phyloP scores from a whole-genome alignment of 768 basidiomycete species.

The Stropharia rugosoannulata region DNA sequence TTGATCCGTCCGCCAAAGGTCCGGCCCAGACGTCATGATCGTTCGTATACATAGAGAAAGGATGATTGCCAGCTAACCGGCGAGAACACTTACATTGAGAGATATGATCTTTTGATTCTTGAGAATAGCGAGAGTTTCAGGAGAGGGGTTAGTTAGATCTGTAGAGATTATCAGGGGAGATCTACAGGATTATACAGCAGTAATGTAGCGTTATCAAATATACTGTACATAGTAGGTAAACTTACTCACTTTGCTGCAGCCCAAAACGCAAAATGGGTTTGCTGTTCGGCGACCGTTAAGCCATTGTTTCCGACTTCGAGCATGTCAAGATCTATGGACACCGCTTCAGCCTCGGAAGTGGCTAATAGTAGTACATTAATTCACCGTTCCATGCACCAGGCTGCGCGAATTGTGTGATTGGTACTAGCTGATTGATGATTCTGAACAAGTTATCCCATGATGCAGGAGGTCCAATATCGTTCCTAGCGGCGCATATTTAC shows the following conservation, averaged over 20 bases:
- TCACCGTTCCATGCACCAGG: slow-evolving; percentile 43
- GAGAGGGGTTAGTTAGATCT: slow-evolving; percentile 33
- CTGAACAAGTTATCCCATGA: slow-evolving; percentile 48
- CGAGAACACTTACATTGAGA: slow-evolving; percentile 33
- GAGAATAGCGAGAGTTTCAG: slow-evolving; percentile 34
- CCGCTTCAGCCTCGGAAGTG: background rate
- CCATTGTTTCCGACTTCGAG: slow-evolving; percentile 51
- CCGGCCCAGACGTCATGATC: slow-evolving; percentile 51
- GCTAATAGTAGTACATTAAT: background rate
- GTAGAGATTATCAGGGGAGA: slow-evolving; percentile 46
- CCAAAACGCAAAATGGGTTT: slow-evolving; percentile 54
- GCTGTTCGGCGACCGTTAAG: slow-evolving; percentile 39
- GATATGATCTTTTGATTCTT: slow-evolving; percentile 42
- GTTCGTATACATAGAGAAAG: slow-evolving; percentile 29
- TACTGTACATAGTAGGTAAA: background rate
- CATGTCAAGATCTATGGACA: slow-evolving; percentile 44
- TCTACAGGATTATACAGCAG: slow-evolving; percentile 14
- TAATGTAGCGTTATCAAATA: background rate
- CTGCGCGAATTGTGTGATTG: slow-evolving; percentile 46
- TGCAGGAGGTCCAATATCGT: slow-evolving; percentile 45
- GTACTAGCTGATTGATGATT: slow-evolving; percentile 53
- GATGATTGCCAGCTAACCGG: background rate
- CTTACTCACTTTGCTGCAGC: slow-evolving; percentile 43
- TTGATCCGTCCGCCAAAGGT: slow-evolving; percentile 46
- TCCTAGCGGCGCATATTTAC: slow-evolving; percentile 24